Evolutionary conservation across 2,329 filamentous ascomycete genomes (phyloP), one percentile per base, ranked within the genome.

Genomic region (Colletotrichum somersetense): DNA sequence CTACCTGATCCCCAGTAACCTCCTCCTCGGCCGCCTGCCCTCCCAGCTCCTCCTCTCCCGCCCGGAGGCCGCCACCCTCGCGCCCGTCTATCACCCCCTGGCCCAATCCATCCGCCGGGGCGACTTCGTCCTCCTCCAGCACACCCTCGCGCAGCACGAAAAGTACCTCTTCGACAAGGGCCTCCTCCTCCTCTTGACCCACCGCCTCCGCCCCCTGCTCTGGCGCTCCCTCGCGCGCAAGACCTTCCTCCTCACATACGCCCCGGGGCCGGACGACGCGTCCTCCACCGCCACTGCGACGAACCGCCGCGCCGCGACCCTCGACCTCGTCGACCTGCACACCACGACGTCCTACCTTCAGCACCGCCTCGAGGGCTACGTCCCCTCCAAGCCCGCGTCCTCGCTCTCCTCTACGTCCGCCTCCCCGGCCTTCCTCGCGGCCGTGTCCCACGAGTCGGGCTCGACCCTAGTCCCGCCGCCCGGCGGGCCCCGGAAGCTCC

Each of bases 21-120:
- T 98, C 66, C 90, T 97, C 48, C 87, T 97, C 58, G 96, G 95
- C 30, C 91, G 94, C 40, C 94, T 98, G 75, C 95, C 96, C 1
- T 92, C 92, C 1, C 78, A 83, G 11, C 72, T 80, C 2, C 87
- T 97, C 1, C 88, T 97, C 56, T 83, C 87, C 50, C 89, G 91
- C 1, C 91, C 92, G 3, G 94, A 96, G 82, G 91, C 93, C 16
- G 79, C 79, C n/a, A 78, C 84, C 67, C 84, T 97, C 30, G 85
- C 84, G 0, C 85, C 89, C 30, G 87, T 91, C 61, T 98, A 97
- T 80, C 77, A 88, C 1, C 94, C 93, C 0, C 84, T 98, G n/a
- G 92, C 91, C 76, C 83, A 84, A 59, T 90, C 94, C 35, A 90
- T 98, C 72, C 87, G 89, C 10, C 88, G 86, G 50, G 96, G 96